Percentiles rank a stretch among this genome's conserved stretches.
Evolutionary conservation across 192 early-diverging fungal species (phyloP).

Genomic region (Cetraspora pellucida): DNA sequence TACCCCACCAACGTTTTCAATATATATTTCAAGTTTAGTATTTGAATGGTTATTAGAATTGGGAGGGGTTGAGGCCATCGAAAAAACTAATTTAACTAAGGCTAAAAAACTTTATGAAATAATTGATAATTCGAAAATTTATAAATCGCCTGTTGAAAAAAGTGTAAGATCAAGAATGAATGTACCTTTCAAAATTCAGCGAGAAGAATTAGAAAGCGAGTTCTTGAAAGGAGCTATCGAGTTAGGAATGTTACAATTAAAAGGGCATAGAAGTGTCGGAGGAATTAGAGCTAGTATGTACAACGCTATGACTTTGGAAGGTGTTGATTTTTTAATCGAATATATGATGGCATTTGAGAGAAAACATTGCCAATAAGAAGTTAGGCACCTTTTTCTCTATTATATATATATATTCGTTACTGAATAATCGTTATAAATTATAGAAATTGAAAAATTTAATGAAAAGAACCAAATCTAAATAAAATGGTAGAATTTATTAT

Average conservation of each 20-base stretch:
- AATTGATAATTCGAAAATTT: slow-evolving; percentile 71
- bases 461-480: too few relatives aligned
- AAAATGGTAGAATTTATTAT: too few relatives aligned
- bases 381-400: too few relatives aligned
- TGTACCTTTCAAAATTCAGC: slow-evolving; percentile 77
- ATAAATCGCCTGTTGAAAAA: slow-evolving; percentile 63
- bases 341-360: slow-evolving; percentile 86
- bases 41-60: slow-evolving; percentile 78
- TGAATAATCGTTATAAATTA: too few relatives aligned
- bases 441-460: too few relatives aligned
- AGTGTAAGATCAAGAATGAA: slow-evolving; percentile 84
- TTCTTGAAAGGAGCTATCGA: slow-evolving; percentile 84
- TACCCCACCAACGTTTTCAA: slow-evolving; percentile 93
- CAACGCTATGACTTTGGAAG: slow-evolving; percentile 89
- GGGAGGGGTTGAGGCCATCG: slow-evolving; percentile 72
- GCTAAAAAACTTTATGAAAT: slow-evolving; percentile 67
- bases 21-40: slow-evolving; percentile 90
- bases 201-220: slow-evolving; percentile 69
- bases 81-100: slow-evolving; percentile 71
- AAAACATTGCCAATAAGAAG: slow-evolving; percentile 40
- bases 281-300: slow-evolving; percentile 93
- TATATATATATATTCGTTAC: too few relatives aligned
- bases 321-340: slow-evolving; percentile 72
- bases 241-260: slow-evolving; percentile 82
- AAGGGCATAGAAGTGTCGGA: slow-evolving; percentile 93